phyloP scores from a whole-genome alignment of 2,329 filamentous ascomycete species.

The Claviceps sorghi region DNA sequence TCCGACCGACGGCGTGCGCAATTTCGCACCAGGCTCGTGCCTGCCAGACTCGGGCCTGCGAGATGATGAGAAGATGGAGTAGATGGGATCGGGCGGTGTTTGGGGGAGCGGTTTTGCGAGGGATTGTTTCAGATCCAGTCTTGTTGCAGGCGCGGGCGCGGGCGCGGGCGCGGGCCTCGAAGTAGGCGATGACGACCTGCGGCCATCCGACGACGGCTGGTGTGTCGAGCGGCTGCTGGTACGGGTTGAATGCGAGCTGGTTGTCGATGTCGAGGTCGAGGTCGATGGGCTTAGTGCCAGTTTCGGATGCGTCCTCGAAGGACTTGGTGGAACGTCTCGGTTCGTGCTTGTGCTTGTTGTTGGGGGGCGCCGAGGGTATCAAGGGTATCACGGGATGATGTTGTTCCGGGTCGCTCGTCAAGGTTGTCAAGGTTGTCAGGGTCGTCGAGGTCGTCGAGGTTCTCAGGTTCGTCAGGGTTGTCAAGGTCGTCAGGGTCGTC shows the following conservation, averaged over 20 bases:
- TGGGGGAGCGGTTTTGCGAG: slow-evolving; percentile 43
- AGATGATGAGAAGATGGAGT: slow-evolving; percentile 17
- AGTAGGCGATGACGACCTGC: slow-evolving; percentile 8
- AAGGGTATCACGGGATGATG: slow-evolving; percentile 22
- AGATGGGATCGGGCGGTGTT: slow-evolving; percentile 23
- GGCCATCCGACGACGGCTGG: slow-evolving; percentile 6
- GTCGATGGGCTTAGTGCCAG: slow-evolving; percentile 31
- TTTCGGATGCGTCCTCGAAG: slow-evolving; percentile 22
- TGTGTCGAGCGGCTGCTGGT: neutral
- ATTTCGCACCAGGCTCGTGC: slow-evolving; percentile 5
- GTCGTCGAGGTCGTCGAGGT: slow-evolving; percentile 30
- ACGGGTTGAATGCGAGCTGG: neutral
- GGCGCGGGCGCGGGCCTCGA: slow-evolving; percentile 29
- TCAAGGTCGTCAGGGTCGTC: slow-evolving; percentile 23
- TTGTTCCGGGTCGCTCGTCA: slow-evolving; percentile 20
- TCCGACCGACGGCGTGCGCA: slow-evolving; percentile 6
- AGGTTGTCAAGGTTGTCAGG: slow-evolving; percentile 13
- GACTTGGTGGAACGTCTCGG: slow-evolving; percentile 34
- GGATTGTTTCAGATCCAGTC: slow-evolving; percentile 39
- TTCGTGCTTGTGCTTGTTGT: slow-evolving; percentile 35
- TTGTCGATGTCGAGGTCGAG: slow-evolving; percentile 17
- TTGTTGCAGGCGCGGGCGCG: slow-evolving; percentile 26
- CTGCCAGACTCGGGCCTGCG: slow-evolving; percentile 12
- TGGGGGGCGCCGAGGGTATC: slow-evolving; percentile 32
- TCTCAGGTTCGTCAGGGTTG: slow-evolving; percentile 24